A percentile compares a stretch with the other conserved stretches of the same genome.
These are phyloP conservation scores for Ambrosiella xylebori DNA, from an alignment of 2,329 filamentous ascomycete genomes.

Conservation along the genomic window DNA sequence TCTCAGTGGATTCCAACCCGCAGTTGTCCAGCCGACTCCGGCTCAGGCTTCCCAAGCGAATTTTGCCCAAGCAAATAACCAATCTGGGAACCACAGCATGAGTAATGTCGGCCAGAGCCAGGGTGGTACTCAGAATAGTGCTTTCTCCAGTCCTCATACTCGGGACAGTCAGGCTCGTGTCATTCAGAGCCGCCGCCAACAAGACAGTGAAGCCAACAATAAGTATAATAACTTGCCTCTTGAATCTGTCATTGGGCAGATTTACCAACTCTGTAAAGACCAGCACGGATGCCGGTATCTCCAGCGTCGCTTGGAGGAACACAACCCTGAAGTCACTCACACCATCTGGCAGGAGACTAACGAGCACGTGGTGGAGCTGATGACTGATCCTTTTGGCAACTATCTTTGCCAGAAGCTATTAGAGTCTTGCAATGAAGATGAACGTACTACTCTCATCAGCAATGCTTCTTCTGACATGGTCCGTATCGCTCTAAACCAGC, in stretches of 20 bases:
- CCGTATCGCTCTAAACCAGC: conserved; percentile 87
- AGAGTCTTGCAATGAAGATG: conserved; percentile 86
- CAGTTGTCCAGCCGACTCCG: not conserved
- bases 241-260: conserved; percentile 63
- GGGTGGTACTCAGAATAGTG: not conserved
- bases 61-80: conserved; percentile 1
- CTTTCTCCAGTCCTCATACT: conserved; percentile 26
- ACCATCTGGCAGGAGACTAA: conserved; percentile 92
- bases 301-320: conserved; percentile 92
- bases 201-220: conserved; percentile 58
- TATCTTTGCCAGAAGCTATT: conserved; percentile 98
- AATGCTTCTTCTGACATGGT: conserved; percentile 80
- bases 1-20: conserved; percentile 27
- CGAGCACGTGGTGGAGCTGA: conserved; percentile 85
- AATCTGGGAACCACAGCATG: conserved; percentile 1
- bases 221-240: conserved; percentile 72
- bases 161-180: conserved; percentile 62
- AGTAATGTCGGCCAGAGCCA: conserved; percentile 1
- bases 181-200: conserved; percentile 56
- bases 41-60: not conserved
- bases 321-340: conserved; percentile 64
- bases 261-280: conserved; percentile 88
- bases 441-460: conserved; percentile 81
- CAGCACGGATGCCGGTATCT: conserved; percentile 94
- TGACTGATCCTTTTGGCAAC: conserved; percentile 98